These are phyloP conservation scores for Platanus orientalis DNA, from an alignment of 164 flowering plant species.

Conservation along the genomic window DNA sequence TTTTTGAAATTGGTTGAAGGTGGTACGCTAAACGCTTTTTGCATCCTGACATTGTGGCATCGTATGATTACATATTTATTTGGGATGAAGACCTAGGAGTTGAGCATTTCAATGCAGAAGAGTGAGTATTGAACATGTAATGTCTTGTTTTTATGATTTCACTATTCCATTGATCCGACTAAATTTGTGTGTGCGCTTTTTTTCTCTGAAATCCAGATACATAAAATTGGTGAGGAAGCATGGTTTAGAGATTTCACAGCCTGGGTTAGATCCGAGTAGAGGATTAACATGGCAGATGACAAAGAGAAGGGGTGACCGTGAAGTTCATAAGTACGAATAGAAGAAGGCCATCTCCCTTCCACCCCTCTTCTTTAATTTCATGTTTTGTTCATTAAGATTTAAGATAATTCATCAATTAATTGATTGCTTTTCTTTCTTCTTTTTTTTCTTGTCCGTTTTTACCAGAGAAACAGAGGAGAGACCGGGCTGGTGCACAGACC, in stretches of 20 bases:
- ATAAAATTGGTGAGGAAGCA: slow-evolving; percentile 71
- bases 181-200: slow-evolving; percentile 1
- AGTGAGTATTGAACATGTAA: slow-evolving; percentile 40
- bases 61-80: slow-evolving; percentile 88
- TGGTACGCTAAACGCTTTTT: slow-evolving; percentile 97
- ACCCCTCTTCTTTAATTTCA: neutral
- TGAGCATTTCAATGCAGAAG: slow-evolving; percentile 81
- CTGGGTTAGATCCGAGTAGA: slow-evolving; percentile 70
- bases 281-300: slow-evolving; percentile 88
- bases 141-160: neutral
- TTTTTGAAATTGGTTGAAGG: slow-evolving; percentile 37
- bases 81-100: slow-evolving; percentile 99
- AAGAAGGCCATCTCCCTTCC: neutral
- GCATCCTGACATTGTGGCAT: slow-evolving; percentile 92
- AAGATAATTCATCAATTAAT: too few species aligned
- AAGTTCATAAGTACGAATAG: slow-evolving; percentile 85
- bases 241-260: slow-evolving; percentile 90
- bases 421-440: neutral
- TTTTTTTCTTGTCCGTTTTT: slow-evolving; percentile 9
- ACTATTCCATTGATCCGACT: neutral
- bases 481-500: slow-evolving; percentile 72
- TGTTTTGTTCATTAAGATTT: neutral
- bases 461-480: slow-evolving; percentile 64
- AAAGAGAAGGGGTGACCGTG: slow-evolving; percentile 60
- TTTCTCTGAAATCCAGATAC: slow-evolving; percentile 42